Evolutionary conservation across 2,329 filamentous ascomycete species (phyloP).

Genomic region (Ophiostoma angusticollis): DNA sequence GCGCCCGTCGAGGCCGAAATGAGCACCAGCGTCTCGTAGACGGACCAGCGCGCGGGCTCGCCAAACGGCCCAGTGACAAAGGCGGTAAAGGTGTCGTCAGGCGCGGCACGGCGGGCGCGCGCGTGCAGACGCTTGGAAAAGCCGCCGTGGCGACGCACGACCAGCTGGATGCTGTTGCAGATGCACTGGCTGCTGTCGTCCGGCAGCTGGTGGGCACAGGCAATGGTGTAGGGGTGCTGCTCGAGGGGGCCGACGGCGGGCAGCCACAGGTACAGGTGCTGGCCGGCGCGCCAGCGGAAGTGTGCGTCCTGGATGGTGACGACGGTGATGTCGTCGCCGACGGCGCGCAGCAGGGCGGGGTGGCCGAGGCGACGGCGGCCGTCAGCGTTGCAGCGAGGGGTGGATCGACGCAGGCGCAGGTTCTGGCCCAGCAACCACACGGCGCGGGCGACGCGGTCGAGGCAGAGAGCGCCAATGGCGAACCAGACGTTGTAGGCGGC

Average conservation of each 20-base stretch:
- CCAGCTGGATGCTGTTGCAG: constrained; percentile 47
- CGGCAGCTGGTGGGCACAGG: constrained; percentile 37
- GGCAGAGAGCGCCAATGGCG: constrained; percentile 46
- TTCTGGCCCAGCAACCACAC: constrained; percentile 40
- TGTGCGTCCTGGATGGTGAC: constrained; percentile 47
- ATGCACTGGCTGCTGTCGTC: constrained; percentile 40
- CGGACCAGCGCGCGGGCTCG: constrained; percentile 40
- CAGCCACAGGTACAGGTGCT: constrained; percentile 49
- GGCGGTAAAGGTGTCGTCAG: constrained; percentile 24
- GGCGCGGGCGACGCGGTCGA: constrained; percentile 46
- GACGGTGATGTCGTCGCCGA: constrained; percentile 40
- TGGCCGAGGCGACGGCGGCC: constrained; percentile 40
- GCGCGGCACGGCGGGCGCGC: constrained; percentile 22
- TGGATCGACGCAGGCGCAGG: constrained; percentile 27
- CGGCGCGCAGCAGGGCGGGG: constrained; percentile 32
- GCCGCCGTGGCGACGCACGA: constrained; percentile 41
- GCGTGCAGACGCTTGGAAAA: constrained; percentile 43
- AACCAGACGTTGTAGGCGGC: constrained; percentile 54
- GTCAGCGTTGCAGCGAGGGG: constrained; percentile 31
- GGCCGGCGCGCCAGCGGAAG: constrained; percentile 45
- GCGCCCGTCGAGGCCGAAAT: constrained; percentile 52
- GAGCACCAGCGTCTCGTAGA: constrained; percentile 46
- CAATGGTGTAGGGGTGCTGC: constrained; percentile 49
- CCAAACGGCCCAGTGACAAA: constrained; percentile 47
- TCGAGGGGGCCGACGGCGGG: constrained; percentile 41